These are phyloP conservation scores for Rhipidocladum racemiflorum DNA, from an alignment of 176 grass and related monocot species.

Conservation along the genomic window DNA sequence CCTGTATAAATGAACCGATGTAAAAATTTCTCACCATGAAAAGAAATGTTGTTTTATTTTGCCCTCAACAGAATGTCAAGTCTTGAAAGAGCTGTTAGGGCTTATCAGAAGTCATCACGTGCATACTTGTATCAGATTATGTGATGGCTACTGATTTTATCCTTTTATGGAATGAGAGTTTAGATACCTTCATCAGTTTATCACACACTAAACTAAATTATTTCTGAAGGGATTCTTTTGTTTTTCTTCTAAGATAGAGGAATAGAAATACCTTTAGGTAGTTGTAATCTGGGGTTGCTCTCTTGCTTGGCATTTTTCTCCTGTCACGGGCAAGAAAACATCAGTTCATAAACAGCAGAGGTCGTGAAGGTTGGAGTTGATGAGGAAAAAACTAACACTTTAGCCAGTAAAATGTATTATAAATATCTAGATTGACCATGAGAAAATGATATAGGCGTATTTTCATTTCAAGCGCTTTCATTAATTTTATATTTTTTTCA, in stretches of 20 bases:
- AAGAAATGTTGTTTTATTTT: neutral
- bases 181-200: neutral
- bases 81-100: conserved; percentile 9
- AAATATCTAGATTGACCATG: neutral
- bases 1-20: neutral
- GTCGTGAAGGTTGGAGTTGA: neutral
- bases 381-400: neutral
- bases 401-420: neutral
- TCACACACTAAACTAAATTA: neutral
- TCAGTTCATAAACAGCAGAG: neutral
- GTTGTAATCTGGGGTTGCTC: neutral
- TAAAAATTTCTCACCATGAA: neutral
- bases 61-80: neutral
- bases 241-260: neutral
- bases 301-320: neutral
- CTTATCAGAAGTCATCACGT: neutral
- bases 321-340: neutral
- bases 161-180: neutral
- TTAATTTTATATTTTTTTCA: neutral
- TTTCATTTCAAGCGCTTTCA: neutral
- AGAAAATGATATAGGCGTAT: neutral
- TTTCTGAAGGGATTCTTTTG: neutral
- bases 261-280: neutral
- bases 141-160: neutral
- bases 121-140: neutral